These are phyloP conservation scores for Paraglomus brasilianum DNA, from an alignment of 192 early-diverging fungal species.

Conservation along the genomic window DNA sequence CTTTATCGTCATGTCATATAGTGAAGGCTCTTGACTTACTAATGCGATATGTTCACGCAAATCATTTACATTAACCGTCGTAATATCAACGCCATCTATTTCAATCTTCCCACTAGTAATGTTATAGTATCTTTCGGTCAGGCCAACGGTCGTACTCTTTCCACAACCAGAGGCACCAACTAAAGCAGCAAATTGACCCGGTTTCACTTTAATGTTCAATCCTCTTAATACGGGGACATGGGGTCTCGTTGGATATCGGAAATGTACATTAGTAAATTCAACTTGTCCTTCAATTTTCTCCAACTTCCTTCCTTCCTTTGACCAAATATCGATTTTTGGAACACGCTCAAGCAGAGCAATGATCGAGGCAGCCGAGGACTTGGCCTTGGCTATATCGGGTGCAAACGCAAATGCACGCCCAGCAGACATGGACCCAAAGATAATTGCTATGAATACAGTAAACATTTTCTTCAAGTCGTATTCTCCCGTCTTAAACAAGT, in stretches of 20 bases:
- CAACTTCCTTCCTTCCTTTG: conserved; percentile 34
- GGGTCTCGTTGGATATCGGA: conserved; percentile 59
- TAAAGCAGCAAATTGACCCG: conserved; percentile 72
- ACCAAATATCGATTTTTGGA: conserved; percentile 44
- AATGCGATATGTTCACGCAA: conserved; percentile 52
- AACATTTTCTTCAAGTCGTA: conserved; percentile 35
- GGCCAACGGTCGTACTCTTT: conserved; percentile 65
- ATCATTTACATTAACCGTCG: conserved; percentile 42
- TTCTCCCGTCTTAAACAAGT: conserved; percentile 1
- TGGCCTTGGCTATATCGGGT: conserved; percentile 61
- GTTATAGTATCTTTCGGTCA: conserved; percentile 62
- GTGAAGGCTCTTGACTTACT: conserved; percentile 44
- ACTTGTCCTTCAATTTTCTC: conserved; percentile 36
- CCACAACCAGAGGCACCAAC: conserved; percentile 73
- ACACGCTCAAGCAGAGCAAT: conserved; percentile 50
- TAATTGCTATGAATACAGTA: conserved; percentile 38
- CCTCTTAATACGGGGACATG: conserved; percentile 60
- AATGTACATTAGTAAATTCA: conserved; percentile 39
- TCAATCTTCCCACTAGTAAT: conserved; percentile 40
- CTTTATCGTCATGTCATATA: conserved; percentile 38
- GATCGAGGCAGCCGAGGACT: conserved; percentile 53
- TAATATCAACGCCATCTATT: conserved; percentile 46
- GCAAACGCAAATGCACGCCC: conserved; percentile 49
- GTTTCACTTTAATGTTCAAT: conserved; percentile 51
- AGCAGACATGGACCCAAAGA: conserved; percentile 40